Evolutionary conservation across 129 eudicot species (phyloP).

Genomic region (Lactuca saligna): DNA sequence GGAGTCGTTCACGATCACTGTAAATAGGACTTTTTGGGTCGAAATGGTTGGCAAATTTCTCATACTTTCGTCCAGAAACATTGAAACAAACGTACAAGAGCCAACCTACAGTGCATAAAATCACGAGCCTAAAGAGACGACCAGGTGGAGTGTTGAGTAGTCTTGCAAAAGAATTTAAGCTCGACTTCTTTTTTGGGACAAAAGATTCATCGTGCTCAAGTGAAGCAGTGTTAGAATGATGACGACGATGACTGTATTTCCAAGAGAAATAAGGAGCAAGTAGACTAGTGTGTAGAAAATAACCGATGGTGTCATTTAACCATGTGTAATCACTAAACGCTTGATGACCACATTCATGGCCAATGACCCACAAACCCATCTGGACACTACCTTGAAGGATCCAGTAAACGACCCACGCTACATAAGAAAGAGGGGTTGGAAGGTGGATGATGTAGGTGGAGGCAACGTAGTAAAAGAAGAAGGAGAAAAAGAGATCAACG

Average conservation of each 20-base stretch:
- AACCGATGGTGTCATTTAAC: conserved; percentile 28
- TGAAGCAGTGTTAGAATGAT: conserved; percentile 35
- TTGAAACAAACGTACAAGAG: conserved; percentile 37
- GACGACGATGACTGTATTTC: conserved; percentile 41
- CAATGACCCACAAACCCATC: conserved; percentile 40
- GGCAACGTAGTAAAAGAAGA: conserved; percentile 34
- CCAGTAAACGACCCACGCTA: conserved; percentile 36
- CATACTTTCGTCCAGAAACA: conserved; percentile 37
- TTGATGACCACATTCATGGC: conserved; percentile 34
- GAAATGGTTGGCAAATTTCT: conserved; percentile 40
- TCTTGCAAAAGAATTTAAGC: conserved; percentile 12
- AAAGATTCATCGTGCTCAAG: conserved; percentile 35
- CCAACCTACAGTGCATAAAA: conserved; percentile 53
- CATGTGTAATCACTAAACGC: conserved; percentile 49
- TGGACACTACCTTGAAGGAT: conserved; percentile 39
- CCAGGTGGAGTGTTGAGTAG: conserved; percentile 53
- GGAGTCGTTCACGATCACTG: conserved; percentile 33
- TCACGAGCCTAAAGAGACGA: conserved; percentile 36
- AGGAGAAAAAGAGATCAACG: conserved; percentile 25
- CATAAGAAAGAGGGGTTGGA: conserved; percentile 10
- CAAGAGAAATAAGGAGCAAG: conserved; percentile 40
- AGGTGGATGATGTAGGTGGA: conserved; percentile 27
- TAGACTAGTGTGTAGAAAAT: conserved; percentile 21
- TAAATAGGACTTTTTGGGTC: conserved; percentile 37
- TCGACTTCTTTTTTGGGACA: conserved; percentile 32